Conservation (phyloP, 345 rosid species). For the Citrus glauca region DNA sequence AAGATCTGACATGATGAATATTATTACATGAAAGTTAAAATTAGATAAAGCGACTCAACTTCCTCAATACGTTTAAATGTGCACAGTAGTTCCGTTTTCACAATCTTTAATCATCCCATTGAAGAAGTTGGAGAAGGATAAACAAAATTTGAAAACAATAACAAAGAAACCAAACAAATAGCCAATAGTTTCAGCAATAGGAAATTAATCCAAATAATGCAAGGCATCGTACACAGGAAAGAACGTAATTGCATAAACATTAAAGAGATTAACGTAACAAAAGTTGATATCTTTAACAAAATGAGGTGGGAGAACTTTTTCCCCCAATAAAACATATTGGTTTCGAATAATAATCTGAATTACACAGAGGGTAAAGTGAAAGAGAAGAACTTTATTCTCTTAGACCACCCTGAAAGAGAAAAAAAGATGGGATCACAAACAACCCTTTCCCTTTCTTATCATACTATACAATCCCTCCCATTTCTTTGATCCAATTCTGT, state of each 20-base stretch:
- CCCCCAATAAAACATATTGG: constrained; percentile 13
- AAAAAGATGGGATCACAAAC: constrained; percentile 18
- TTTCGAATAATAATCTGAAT: constrained; percentile 16
- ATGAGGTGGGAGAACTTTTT: constrained; percentile 28
- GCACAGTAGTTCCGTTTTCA: neutral
- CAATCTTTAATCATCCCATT: neutral
- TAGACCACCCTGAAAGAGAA: constrained; percentile 22
- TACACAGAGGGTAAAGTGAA: constrained; percentile 36
- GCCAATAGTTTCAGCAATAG: neutral
- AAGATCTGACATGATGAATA: neutral
- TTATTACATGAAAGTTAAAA: neutral
- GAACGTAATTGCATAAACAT: neutral
- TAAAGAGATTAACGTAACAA: neutral
- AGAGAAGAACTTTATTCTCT: constrained; percentile 40
- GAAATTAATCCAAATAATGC: constrained; percentile 7
- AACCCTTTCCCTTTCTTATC: constrained; percentile 23
- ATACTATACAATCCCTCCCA: constrained; percentile 44
- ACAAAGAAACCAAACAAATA: neutral
- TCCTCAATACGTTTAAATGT: neutral
- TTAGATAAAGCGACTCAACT: neutral
- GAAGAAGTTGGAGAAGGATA: no score
- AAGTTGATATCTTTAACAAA: neutral
- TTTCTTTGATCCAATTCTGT: constrained; percentile 26
- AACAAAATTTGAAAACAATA: neutral
- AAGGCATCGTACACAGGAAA: neutral